A percentile compares a stretch with the other conserved stretches of the same genome.
phyloP scores from a whole-genome alignment of 352 stramenopile genomes.

The Pythium vanterpoolii region DNA sequence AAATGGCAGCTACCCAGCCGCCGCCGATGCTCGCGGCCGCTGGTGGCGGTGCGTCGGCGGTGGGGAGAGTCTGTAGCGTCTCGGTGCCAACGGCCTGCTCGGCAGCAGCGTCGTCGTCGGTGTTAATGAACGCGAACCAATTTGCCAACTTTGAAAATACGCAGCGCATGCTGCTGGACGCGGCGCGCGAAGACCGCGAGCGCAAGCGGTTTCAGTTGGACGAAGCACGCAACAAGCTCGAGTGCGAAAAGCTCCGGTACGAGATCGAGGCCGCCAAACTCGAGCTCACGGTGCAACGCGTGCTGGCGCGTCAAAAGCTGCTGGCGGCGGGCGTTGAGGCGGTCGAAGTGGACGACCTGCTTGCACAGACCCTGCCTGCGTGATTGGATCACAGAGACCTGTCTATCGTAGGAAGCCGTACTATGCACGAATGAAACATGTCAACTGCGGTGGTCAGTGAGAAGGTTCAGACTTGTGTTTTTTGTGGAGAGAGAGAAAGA shows the following conservation, averaged over 20 bases:
- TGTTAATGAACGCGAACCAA: conserved; percentile 27
- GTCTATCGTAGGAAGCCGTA: too few species aligned
- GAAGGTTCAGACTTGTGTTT: background rate
- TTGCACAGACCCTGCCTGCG: conserved; percentile 12
- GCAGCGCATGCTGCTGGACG: conserved; percentile 46
- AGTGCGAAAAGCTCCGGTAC: conserved; percentile 62
- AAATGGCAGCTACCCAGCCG: conserved; percentile 1
- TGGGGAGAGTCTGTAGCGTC: background rate
- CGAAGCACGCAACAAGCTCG: conserved; percentile 52
- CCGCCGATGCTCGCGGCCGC: conserved; percentile 1
- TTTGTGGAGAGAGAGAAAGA: background rate
- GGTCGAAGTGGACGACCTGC: conserved; percentile 32
- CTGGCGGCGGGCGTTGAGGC: conserved; percentile 42
- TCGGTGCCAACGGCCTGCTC: background rate
- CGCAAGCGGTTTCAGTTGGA: conserved; percentile 59
- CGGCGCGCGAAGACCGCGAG: conserved; percentile 57
- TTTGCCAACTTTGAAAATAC: conserved; percentile 42
- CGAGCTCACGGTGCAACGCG: conserved; percentile 47
- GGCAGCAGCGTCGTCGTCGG: background rate
- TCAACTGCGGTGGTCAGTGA: background rate
- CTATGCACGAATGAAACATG: background rate
- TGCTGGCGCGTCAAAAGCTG: conserved; percentile 49
- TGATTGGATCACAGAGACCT: background rate
- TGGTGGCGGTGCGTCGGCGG: background rate
- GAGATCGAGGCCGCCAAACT: conserved; percentile 54